A percentile compares a stretch with the other conserved stretches of the same genome.
Conservation (phyloP, 139 green algal genomes). For the Chlamydomonas sphaeroides region DNA sequence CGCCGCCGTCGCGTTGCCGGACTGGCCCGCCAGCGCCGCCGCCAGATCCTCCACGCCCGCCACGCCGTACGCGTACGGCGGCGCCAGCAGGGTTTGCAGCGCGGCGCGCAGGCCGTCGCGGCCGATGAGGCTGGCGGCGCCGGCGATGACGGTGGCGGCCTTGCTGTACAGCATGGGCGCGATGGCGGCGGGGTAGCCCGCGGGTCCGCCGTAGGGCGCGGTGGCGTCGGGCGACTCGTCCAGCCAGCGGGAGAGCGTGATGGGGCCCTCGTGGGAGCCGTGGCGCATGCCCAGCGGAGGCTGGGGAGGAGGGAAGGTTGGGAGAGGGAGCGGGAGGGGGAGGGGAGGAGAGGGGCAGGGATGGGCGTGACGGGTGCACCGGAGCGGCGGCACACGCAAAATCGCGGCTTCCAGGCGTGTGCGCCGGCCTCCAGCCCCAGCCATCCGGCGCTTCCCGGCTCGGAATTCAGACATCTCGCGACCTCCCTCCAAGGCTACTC, state of each 20-base stretch:
- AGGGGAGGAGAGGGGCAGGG: too few relatives aligned
- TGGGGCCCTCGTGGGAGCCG: background rate
- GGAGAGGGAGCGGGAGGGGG: too few relatives aligned
- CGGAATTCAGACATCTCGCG: too few relatives aligned
- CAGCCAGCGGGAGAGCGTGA: background rate
- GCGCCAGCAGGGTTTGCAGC: background rate
- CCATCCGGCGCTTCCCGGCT: too few relatives aligned
- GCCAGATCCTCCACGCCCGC: background rate
- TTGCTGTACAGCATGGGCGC: background rate
- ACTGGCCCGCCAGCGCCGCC: background rate
- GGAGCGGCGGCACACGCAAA: too few relatives aligned
- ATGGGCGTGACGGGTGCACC: too few relatives aligned
- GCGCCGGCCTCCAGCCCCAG: too few relatives aligned
- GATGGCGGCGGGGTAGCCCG: background rate
- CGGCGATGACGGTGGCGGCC: conserved; percentile 8
- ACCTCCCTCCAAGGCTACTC: too few relatives aligned
- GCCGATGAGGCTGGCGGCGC: background rate
- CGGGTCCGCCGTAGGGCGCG: background rate
- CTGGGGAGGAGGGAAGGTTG: too few relatives aligned
- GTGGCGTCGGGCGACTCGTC: too few relatives aligned
- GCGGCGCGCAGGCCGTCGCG: background rate
- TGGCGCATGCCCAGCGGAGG: background rate
- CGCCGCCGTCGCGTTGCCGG: too few relatives aligned
- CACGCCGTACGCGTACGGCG: background rate
- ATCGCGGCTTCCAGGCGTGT: too few relatives aligned